A percentile compares a stretch with the other conserved stretches of the same genome.
Evolutionary conservation across 805 yeast genomes (phyloP).

Genomic region (Candida ulmi): DNA sequence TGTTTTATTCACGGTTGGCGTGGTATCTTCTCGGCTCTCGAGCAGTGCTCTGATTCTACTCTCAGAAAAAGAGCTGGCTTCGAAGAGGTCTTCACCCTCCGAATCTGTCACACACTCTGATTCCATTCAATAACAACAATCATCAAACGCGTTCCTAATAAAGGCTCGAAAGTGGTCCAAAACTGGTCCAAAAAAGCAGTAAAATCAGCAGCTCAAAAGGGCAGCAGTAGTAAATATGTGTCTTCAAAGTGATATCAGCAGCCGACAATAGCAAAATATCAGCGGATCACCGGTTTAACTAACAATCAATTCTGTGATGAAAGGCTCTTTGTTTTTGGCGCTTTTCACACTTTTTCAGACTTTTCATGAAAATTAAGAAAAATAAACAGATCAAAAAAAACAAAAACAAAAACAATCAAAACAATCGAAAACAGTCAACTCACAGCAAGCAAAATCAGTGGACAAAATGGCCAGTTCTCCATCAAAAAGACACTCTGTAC

Average conservation of each 20-base stretch:
- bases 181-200: no score
- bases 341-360: neutral
- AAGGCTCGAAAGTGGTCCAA: no score
- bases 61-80: neutral
- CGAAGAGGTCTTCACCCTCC: constrained; percentile 9
- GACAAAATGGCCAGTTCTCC: constrained; percentile 7
- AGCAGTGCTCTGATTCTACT: neutral
- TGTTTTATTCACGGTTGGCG: neutral
- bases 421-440: neutral
- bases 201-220: no score
- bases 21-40: neutral
- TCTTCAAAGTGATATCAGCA: no score
- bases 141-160: neutral
- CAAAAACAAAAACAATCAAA: neutral
- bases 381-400: neutral
- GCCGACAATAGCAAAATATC: no score
- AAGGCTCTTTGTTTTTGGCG: no score
- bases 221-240: no score
- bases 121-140: neutral
- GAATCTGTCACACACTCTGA: constrained; percentile 6
- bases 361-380: no score
- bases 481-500: constrained; percentile 23
- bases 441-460: neutral
- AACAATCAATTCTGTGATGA: no score
- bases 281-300: no score